Conservation (phyloP, 768 basidiomycete species). For the Sistotremastrum niveocremeum region DNA sequence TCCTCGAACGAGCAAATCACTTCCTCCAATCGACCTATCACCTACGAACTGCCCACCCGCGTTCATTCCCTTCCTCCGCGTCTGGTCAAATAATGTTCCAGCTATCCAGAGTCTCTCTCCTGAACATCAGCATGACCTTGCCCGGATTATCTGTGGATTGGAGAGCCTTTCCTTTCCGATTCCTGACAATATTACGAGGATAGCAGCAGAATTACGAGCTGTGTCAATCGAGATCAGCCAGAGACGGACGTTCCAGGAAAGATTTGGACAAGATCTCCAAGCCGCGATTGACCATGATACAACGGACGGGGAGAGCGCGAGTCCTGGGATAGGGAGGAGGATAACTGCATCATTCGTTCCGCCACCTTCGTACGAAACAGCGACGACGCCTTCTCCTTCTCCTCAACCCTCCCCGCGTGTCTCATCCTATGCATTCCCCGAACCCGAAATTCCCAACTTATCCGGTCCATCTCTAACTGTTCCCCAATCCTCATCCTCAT, state of each 20-base stretch:
- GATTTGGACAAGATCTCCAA: conserved; percentile 63
- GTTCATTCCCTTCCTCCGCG: conserved; percentile 54
- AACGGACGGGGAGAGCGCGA: conserved; percentile 25
- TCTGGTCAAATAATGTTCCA: conserved; percentile 60
- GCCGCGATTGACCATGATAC: conserved; percentile 45
- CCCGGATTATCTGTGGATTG: conserved; percentile 62
- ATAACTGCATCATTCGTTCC: conserved; percentile 53
- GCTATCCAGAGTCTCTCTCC: conserved; percentile 47
- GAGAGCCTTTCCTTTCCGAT: conserved; percentile 29
- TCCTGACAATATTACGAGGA: conserved; percentile 33
- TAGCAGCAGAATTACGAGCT: conserved; percentile 70
- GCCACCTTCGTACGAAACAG: conserved; percentile 48
- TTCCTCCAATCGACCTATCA: conserved; percentile 44
- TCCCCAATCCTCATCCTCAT: conserved; percentile 16
- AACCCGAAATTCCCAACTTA: conserved; percentile 1
- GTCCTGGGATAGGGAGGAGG: conserved; percentile 19
- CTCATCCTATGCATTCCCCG: neutral
- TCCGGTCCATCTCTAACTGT: conserved; percentile 15
- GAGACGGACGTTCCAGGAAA: conserved; percentile 69
- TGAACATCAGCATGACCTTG: conserved; percentile 69
- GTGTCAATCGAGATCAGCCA: conserved; percentile 84
- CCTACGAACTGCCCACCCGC: conserved; percentile 52
- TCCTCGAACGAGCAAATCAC: conserved; percentile 38
- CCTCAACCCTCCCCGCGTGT: conserved; percentile 9
- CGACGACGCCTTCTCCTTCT: conserved; percentile 12